phyloP scores from a whole-genome alignment of 345 rosid genomes.

The Lenwebbia sp. region DNA sequence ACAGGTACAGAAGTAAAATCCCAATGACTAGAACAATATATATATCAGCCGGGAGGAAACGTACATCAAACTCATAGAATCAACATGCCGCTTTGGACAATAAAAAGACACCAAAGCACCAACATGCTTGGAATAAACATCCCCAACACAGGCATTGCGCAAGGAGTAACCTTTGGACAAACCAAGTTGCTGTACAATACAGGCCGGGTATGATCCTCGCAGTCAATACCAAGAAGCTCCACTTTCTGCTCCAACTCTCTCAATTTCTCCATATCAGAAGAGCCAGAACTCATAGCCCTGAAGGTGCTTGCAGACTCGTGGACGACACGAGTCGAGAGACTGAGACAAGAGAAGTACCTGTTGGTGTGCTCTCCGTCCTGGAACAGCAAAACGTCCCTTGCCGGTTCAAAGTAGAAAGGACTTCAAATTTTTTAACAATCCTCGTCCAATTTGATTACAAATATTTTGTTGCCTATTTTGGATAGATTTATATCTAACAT shows the following conservation, averaged over 20 bases:
- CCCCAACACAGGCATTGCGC: background rate
- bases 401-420: too few relatives aligned
- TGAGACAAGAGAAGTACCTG: background rate
- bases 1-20: background rate
- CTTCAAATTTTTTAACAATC: too few relatives aligned
- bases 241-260: constrained; percentile 14
- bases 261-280: constrained; percentile 2
- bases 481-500: too few relatives aligned
- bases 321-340: background rate
- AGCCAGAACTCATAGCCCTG: background rate
- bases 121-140: background rate
- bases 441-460: too few relatives aligned
- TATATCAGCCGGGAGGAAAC: background rate
- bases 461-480: too few relatives aligned
- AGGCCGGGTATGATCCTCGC: constrained; percentile 15
- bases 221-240: constrained; percentile 16
- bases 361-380: background rate
- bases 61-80: background rate
- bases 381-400: background rate
- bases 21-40: background rate
- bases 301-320: background rate
- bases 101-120: background rate
- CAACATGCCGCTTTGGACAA: constrained; percentile 15
- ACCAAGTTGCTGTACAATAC: constrained; percentile 16
- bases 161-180: constrained; percentile 23